These are phyloP conservation scores for Xylariaceae sp. DNA, from an alignment of 2,329 filamentous ascomycete species.

Conservation along the genomic window DNA sequence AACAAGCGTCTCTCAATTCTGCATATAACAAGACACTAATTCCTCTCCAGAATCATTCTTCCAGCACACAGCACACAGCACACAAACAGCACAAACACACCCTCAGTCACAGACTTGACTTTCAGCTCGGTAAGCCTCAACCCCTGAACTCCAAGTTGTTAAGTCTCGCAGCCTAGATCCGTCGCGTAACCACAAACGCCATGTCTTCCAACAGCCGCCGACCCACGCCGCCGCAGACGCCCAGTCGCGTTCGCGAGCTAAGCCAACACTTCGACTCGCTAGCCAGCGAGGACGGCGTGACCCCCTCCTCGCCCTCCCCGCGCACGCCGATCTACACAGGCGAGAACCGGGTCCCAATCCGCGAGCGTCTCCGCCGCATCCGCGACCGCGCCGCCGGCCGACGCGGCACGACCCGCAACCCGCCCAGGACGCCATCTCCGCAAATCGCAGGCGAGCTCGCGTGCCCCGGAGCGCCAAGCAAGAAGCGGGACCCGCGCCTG, in stretches of 20 bases:
- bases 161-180: neutral
- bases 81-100: neutral
- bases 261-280: conserved; percentile 2
- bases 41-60: too few species aligned
- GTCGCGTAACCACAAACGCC: neutral
- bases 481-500: neutral
- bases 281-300: too few species aligned
- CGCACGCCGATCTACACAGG: conserved; percentile 19
- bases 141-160: neutral
- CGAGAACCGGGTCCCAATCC: conserved; percentile 21
- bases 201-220: neutral
- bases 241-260: neutral
- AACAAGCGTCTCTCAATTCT: neutral
- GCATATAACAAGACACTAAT: neutral
- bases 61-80: neutral
- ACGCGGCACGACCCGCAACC: neutral
- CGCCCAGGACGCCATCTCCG: neutral
- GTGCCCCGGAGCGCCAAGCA: conserved; percentile 1
- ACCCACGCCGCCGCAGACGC: neutral
- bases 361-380: conserved; percentile 17
- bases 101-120: too few species aligned
- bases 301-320: too few species aligned
- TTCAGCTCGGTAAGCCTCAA: neutral
- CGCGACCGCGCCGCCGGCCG: neutral
- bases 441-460: neutral